Evolutionary conservation across 371 early-diverging fungal genomes (phyloP), one percentile per base, ranked within the genome.

Genomic region (Actinomucor elegans): DNA sequence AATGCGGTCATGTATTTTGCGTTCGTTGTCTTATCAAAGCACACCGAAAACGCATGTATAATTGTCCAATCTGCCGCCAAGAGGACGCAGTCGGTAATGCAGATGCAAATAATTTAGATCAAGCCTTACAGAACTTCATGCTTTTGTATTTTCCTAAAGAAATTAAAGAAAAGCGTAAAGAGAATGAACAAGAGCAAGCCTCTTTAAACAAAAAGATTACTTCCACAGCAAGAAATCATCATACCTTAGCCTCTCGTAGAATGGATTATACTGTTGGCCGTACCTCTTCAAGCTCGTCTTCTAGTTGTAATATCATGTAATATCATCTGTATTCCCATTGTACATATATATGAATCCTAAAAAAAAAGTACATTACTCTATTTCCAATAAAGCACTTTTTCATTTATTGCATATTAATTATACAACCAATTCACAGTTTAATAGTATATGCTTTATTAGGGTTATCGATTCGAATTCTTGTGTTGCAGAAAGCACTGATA

Each of bases 1-100:
- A 68, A 27, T 91, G 91, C 59, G 57, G 66, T 0, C 91, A 91
- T 55, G 73, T 87, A 7, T 91, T 86, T 52, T 91, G 91, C 56
- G 79, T 86, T 11, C 81, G 86, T 0, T 91, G 91, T 44, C 44
- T 90, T 27, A 75, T 91, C 48, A 85, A 88, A 48, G 87, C 90
- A 1, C 81, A 82, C 18, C 58, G 67, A 5, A 72, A 80, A 27
- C 64, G 69, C 4, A 71, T 88, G 59, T 61, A 65, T 23, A 66
- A 87, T 56, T 91, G 91, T 50, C 90, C 90, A 2, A 52, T 91
- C 5, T 91, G 91, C 47, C 81, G 91, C 21, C 59, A 75, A 17
- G 57, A 71, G 17, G 64, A 69, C 43, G 86, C 89, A 11, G 75
- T 91, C 0, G 62, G 64, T 24, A 74, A 77, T 9, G 91, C 89